Evolutionary conservation across 345 rosid genomes (phyloP), one percentile per base, ranked within the genome.

Genomic region (Conringia planisiliqua): DNA sequence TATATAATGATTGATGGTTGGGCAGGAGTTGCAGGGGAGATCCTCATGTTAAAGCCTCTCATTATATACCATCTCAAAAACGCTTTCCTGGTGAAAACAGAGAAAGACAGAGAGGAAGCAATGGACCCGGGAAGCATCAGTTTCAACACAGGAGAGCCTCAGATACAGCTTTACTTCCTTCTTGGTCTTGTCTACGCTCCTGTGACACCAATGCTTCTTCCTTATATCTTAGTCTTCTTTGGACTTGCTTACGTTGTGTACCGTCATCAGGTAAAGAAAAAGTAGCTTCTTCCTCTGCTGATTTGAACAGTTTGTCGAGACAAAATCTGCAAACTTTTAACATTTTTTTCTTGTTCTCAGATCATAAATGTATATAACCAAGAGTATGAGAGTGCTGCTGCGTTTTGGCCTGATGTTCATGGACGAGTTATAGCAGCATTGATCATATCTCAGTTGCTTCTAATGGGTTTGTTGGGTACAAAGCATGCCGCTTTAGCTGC

Each of bases 1-100:
- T 94, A 89, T 52, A 94, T 94, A 76, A 94, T 91, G 98, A 88
- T 94, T 43, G 98, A 94, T 77, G 98, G 98, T 64, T 94, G 98
- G 98, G 96, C 98, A 60, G 97, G 98, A 55, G 72, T 94, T 46
- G 98, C 98, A 55, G 95, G 66, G 30, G 99, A 95, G 83, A 86
- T 95, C 71, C 78, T 95, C 44, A 90, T 82, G 97, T 60, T 91
- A 73, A 89, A 91, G 77, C 83, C 99, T 36, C 85, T 95, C 36
- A 90, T 95, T 18, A 62, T 95, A 67, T 95, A 52, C 78, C 99
- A 95, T 81, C 75, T 95, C 76, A 95, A 95, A 83, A 95, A 95
- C 62, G 81, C 83, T 30, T 85, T 94, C 78, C 82, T 94, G 82
- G 98, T 91, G 80, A 94, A 90, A 84, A 94, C 98, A 30, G 98